These are phyloP conservation scores for Colletotrichum liaoningense DNA, from an alignment of 2,329 filamentous ascomycete species.

Conservation along the genomic window DNA sequence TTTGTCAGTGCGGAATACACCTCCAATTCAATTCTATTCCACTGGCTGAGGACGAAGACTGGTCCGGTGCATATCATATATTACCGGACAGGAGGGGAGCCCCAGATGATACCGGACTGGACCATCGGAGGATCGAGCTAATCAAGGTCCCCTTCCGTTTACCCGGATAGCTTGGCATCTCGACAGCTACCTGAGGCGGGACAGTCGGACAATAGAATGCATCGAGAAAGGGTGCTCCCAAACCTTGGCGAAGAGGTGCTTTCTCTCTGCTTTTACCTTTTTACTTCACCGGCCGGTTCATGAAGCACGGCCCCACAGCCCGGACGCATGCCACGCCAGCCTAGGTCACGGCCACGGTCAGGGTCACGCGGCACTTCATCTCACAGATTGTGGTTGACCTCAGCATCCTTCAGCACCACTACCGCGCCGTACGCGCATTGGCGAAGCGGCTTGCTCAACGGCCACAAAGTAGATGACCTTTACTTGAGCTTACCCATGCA, in stretches of 20 bases:
- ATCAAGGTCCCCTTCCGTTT: neutral
- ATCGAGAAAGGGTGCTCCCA: neutral
- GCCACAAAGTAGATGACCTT: neutral
- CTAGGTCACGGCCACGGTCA: neutral
- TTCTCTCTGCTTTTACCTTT: neutral
- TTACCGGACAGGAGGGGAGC: neutral
- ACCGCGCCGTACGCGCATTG: neutral
- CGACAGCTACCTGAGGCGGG: neutral
- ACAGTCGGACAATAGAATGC: neutral
- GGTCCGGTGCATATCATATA: too few species aligned
- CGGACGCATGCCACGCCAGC: neutral
- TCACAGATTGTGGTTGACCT: neutral
- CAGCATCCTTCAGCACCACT: neutral
- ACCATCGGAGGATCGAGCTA: slow-evolving; percentile 16
- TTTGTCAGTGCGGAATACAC: too few species aligned
- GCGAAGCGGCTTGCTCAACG: neutral
- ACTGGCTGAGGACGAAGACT: too few species aligned
- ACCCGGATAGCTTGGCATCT: neutral
- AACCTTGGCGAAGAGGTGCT: neutral
- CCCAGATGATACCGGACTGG: slow-evolving; percentile 16
- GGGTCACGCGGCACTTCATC: neutral
- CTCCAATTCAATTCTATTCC: too few species aligned
- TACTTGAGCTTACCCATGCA: neutral
- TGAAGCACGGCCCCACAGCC: neutral
- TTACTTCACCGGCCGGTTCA: neutral